These are phyloP conservation scores for Pleoardoris graminearum DNA, from an alignment of 2,329 filamentous ascomycete genomes.

Conservation along the genomic window DNA sequence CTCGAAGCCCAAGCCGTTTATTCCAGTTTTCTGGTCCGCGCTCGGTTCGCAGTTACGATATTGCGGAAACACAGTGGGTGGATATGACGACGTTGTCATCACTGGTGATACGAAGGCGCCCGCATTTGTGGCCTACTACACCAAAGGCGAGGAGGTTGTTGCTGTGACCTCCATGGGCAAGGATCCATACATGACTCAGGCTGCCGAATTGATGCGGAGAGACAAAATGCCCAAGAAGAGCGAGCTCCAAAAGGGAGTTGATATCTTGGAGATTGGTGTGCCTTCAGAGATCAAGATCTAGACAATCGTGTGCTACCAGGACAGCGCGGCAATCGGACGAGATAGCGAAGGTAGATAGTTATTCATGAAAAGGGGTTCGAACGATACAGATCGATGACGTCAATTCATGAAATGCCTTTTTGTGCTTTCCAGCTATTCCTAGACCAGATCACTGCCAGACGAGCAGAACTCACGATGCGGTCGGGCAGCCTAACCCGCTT, in stretches of 20 bases:
- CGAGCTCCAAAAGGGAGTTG: conserved; percentile 67
- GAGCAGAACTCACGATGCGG: not conserved
- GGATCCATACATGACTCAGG: conserved; percentile 84
- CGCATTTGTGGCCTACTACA: conserved; percentile 89
- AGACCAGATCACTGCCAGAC: not conserved
- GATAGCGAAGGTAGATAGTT: not conserved
- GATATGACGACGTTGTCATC: conserved; percentile 84
- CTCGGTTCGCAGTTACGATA: conserved; percentile 88
- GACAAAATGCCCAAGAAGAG: conserved; percentile 82
- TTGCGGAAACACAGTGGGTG: conserved; percentile 81
- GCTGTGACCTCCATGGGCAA: conserved; percentile 89
- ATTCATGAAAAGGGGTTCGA: not conserved
- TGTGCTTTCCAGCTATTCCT: not conserved
- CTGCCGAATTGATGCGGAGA: conserved; percentile 80
- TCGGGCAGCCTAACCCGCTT: not conserved
- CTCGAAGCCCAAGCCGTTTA: conserved; percentile 70
- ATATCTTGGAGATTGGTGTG: conserved; percentile 51
- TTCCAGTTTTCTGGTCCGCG: conserved; percentile 96
- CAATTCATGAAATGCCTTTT: not conserved
- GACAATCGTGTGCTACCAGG: not conserved
- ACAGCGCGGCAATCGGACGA: not conserved
- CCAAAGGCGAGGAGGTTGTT: conserved; percentile 80
- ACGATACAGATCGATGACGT: not conserved
- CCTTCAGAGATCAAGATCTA: conserved; percentile 53
- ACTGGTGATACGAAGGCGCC: conserved; percentile 70